Evolutionary conservation across 2,329 filamentous ascomycete species (phyloP), one percentile per base, ranked within the genome.

Genomic region (Nemania abortiva): DNA sequence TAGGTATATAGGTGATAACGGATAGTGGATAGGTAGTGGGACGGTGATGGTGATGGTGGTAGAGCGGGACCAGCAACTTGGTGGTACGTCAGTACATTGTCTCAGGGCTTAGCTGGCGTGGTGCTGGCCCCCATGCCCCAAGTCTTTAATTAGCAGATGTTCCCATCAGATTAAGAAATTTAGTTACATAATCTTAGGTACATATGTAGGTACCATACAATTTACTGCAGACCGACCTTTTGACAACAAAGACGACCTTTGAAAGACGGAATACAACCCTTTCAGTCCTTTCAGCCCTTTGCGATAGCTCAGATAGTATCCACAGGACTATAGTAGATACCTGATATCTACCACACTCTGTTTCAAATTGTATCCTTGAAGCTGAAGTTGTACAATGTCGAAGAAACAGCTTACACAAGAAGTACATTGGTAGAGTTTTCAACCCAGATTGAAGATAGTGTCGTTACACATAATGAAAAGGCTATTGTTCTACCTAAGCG

Each of bases 131-230:
- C 47, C 47, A 37, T 22, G 20, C 11, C 6, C 22, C n/a, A 50
- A 50, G n/a, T 22, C 47, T 50, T 50, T 50, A 50, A 50, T 50
- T 50, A 50, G 47, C 47, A 50, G 20, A 50, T 22, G 34, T 50
- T 42, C 39, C 39, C 39, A 42, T 42, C 39, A 42, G 13, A 42
- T 42, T 42, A 18, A 15, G 15, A 42, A 42, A 42, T 42, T 42
- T 42, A 42, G 39, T 18, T 42, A 42, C 39, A 42, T 42, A 15
- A 42, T 42, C 39, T n/a, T n/a, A n/a, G n/a, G n/a, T n/a, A n/a
- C n/a, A n/a, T n/a, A n/a, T n/a, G n/a, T 42, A 42, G 9, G 9
- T 42, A 42, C 39, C 39, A 18, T 42, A 42, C 13, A 42, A 18
- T 42, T 42, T 18, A 27, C 24, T 27, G 24, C 34, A 42, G 39